Evolutionary conservation across 768 basidiomycete genomes (phyloP).

Genomic region (Suillus spraguei): DNA sequence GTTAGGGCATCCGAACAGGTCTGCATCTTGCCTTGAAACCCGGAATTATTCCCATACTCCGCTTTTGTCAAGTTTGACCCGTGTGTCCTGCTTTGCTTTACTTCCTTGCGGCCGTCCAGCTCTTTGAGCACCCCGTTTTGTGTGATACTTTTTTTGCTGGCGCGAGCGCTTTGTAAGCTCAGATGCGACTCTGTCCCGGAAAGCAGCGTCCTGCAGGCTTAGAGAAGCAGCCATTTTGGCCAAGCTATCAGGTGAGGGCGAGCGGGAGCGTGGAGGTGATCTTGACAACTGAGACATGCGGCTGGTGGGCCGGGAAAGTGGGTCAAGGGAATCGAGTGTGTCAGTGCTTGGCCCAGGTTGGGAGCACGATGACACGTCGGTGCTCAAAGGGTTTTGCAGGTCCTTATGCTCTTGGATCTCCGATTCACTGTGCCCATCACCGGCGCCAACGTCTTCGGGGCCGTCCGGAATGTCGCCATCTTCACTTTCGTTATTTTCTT

Average conservation of each 20-base stretch:
- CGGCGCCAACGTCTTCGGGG: slow-evolving; percentile 18
- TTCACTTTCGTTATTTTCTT: slow-evolving; percentile 36
- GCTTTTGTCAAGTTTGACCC: slow-evolving; percentile 60
- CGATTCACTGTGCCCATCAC: slow-evolving; percentile 19
- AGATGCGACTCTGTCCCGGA: slow-evolving; percentile 62
- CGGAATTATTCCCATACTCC: slow-evolving; percentile 58
- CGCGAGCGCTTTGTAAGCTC: slow-evolving; percentile 65
- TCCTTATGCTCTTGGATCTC: background rate
- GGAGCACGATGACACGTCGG: slow-evolving; percentile 11
- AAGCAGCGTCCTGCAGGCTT: slow-evolving; percentile 37
- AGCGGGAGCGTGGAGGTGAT: slow-evolving; percentile 54
- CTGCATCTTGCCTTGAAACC: background rate
- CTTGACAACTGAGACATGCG: slow-evolving; percentile 48
- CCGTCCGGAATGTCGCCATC: slow-evolving; percentile 26
- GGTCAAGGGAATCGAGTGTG: slow-evolving; percentile 11
- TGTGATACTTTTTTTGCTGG: slow-evolving; percentile 77
- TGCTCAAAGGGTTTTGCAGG: slow-evolving; percentile 9
- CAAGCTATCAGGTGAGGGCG: slow-evolving; percentile 45
- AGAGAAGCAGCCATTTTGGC: slow-evolving; percentile 45
- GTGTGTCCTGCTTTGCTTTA: slow-evolving; percentile 80
- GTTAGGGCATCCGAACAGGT: background rate
- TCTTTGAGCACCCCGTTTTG: slow-evolving; percentile 63
- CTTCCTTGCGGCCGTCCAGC: slow-evolving; percentile 76
- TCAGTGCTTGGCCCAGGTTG: slow-evolving; percentile 13
- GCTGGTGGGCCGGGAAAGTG: slow-evolving; percentile 29